A percentile compares a stretch with the other conserved stretches of the same genome.
Conservation (phyloP, 2,329 filamentous ascomycete species). For the Didymella glomerata region DNA sequence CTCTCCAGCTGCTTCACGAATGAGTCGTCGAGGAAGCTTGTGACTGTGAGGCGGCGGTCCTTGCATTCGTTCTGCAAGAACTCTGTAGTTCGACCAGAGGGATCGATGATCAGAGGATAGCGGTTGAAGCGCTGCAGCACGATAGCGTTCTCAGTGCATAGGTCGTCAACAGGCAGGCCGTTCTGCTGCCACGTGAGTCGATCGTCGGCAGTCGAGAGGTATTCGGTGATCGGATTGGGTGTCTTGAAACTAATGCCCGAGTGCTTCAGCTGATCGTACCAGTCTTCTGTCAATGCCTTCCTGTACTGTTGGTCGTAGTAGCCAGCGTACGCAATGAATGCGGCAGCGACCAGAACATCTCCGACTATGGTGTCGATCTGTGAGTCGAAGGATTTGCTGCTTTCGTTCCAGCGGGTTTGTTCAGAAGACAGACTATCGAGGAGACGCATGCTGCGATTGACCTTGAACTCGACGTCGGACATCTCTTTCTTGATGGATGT, state of each 20-base stretch:
- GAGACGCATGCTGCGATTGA: conserved; percentile 91
- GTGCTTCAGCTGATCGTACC: conserved; percentile 89
- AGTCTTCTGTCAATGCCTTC: conserved; percentile 97
- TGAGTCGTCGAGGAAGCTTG: conserved; percentile 96
- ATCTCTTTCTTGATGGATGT: conserved; percentile 98
- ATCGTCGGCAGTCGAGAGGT: conserved; percentile 95
- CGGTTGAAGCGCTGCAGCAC: conserved; percentile 97
- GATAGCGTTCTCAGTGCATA: conserved; percentile 98
- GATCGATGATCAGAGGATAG: conserved; percentile 97
- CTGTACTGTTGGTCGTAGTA: conserved; percentile 98
- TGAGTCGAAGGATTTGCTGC: conserved; percentile 97
- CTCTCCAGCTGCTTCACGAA: conserved; percentile 99
- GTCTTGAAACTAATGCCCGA: conserved; percentile 95
- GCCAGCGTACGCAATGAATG: conserved; percentile 95
- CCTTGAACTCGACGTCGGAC: conserved; percentile 96
- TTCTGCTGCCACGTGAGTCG: conserved; percentile 95
- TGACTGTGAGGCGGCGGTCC: conserved; percentile 91
- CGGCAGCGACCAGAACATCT: conserved; percentile 94
- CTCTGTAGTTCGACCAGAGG: conserved; percentile 91
- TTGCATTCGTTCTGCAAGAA: conserved; percentile 96
- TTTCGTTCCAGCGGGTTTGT: conserved; percentile 91
- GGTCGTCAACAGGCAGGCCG: conserved; percentile 89
- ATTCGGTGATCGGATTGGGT: conserved; percentile 94
- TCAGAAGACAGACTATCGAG: conserved; percentile 96
- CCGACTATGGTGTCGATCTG: conserved; percentile 97